A percentile compares a stretch with the other conserved stretches of the same genome.
These are phyloP conservation scores for Hirschfeldia incana DNA, from an alignment of 345 rosid species.

Conservation along the genomic window DNA sequence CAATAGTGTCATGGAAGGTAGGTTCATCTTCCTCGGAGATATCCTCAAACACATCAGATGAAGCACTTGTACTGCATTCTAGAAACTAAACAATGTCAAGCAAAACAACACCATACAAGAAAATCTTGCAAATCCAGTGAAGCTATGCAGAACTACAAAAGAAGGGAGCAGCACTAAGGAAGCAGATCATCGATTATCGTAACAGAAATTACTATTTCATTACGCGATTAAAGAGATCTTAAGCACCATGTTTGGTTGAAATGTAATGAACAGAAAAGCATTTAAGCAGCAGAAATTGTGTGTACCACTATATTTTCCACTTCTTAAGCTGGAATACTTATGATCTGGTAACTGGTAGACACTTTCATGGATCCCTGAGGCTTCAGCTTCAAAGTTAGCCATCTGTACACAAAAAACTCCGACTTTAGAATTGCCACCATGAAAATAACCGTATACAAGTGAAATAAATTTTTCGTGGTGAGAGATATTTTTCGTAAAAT, in stretches of 20 bases:
- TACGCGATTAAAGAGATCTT: background rate
- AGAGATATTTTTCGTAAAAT: background rate
- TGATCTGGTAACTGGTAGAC: slow-evolving; percentile 66
- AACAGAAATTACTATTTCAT: background rate
- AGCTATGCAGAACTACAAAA: background rate
- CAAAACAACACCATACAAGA: slow-evolving; percentile 19
- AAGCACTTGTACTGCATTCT: slow-evolving; percentile 96
- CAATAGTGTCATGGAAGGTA: slow-evolving; percentile 73
- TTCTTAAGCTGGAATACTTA: slow-evolving; percentile 61
- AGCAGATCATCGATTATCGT: background rate
- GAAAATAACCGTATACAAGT: slow-evolving; percentile 1
- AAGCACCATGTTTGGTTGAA: slow-evolving; percentile 5
- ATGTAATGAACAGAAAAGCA: background rate
- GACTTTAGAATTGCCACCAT: slow-evolving; percentile 3
- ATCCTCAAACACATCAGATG: slow-evolving; percentile 92
- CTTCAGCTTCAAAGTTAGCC: slow-evolving; percentile 76
- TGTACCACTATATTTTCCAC: slow-evolving; percentile 80
- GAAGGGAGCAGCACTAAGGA: background rate
- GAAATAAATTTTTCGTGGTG: too few relatives aligned
- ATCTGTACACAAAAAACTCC: slow-evolving; percentile 51
- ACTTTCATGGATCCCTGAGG: slow-evolving; percentile 64
- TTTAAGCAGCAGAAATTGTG: slow-evolving; percentile 13
- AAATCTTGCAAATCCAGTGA: slow-evolving; percentile 11
- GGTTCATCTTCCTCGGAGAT: slow-evolving; percentile 76
- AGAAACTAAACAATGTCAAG: slow-evolving; percentile 46